Conservation (phyloP, 768 basidiomycete species). For the Candolleomyces aberdarensis region DNA sequence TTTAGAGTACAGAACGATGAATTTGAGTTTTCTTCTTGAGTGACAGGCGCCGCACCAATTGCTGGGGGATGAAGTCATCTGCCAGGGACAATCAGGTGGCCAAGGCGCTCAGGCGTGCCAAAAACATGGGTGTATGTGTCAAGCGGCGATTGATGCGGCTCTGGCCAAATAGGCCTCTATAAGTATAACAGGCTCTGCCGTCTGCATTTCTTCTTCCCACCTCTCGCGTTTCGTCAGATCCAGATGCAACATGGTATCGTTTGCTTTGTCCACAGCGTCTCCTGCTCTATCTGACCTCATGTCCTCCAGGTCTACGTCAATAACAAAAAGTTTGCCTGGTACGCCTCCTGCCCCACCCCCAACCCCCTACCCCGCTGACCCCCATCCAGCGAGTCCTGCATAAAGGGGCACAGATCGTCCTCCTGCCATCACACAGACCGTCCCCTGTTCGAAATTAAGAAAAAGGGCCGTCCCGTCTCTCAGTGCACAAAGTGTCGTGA, state of each 20-base stretch:
- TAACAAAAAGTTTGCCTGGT: constrained; percentile 78
- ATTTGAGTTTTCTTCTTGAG: no score
- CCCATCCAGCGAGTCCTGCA: constrained; percentile 75
- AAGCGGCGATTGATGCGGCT: no score
- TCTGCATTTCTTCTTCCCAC: neutral
- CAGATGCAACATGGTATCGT: constrained; percentile 9
- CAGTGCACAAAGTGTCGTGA: constrained; percentile 87
- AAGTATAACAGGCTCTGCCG: neutral
- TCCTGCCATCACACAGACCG: constrained; percentile 83
- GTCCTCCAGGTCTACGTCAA: constrained; percentile 63
- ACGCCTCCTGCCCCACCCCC: constrained; percentile 13
- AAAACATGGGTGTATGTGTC: no score
- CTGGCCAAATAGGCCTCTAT: neutral
- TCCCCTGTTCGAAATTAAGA: constrained; percentile 90
- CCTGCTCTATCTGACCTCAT: neutral
- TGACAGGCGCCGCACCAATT: neutral
- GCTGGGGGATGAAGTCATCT: neutral
- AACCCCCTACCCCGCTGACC: constrained; percentile 1
- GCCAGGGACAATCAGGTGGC: constrained; percentile 9
- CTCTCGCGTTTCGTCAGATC: neutral
- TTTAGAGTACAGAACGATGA: neutral
- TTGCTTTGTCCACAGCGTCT: neutral
- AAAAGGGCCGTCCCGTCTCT: constrained; percentile 88
- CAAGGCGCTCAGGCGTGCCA: no score
- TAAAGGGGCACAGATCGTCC: constrained; percentile 92